phyloP scores from a whole-genome alignment of 306 rosid genomes.

The Medicago ruthenica region DNA sequence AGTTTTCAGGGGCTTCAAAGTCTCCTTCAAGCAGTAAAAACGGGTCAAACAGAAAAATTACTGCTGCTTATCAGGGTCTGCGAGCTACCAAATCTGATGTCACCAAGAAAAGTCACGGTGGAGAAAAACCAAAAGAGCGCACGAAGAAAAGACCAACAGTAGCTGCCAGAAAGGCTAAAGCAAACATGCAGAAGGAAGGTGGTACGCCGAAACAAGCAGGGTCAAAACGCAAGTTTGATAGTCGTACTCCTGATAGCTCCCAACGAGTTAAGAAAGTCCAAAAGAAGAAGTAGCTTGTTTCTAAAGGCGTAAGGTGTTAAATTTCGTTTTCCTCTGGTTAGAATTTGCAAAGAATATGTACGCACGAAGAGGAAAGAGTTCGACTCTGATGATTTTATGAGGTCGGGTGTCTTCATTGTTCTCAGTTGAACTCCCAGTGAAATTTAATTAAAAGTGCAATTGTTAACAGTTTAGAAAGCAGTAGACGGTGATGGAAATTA shows the following conservation, averaged over 20 bases:
- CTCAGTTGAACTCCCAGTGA: not conserved
- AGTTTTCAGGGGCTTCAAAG: conserved; percentile 47
- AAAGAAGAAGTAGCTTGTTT: conserved; percentile 58
- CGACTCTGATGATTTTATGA: conserved; percentile 12
- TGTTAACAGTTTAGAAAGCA: conserved; percentile 1
- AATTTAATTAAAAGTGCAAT: conserved; percentile 4
- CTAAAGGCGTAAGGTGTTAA: not conserved
- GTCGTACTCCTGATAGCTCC: conserved; percentile 74
- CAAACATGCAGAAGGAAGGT: conserved; percentile 40
- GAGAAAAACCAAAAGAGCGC: conserved; percentile 56
- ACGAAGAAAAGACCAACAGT: conserved; percentile 78
- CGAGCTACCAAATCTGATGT: conserved; percentile 74
- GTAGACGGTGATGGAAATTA: not conserved
- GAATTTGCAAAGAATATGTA: not conserved
- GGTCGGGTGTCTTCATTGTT: not conserved
- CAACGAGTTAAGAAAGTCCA: conserved; percentile 54
- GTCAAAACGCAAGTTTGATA: conserved; percentile 79
- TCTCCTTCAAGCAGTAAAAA: conserved; percentile 48
- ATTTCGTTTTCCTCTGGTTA: conserved; percentile 6
- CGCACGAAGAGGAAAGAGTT: conserved; percentile 16
- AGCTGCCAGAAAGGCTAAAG: conserved; percentile 76
- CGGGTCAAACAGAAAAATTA: conserved; percentile 39
- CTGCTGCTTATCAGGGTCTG: conserved; percentile 78
- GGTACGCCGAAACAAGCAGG: conserved; percentile 62
- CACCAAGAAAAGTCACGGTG: conserved; percentile 56